Conservation (phyloP, 768 basidiomycete genomes). For the Epithele typhae region DNA sequence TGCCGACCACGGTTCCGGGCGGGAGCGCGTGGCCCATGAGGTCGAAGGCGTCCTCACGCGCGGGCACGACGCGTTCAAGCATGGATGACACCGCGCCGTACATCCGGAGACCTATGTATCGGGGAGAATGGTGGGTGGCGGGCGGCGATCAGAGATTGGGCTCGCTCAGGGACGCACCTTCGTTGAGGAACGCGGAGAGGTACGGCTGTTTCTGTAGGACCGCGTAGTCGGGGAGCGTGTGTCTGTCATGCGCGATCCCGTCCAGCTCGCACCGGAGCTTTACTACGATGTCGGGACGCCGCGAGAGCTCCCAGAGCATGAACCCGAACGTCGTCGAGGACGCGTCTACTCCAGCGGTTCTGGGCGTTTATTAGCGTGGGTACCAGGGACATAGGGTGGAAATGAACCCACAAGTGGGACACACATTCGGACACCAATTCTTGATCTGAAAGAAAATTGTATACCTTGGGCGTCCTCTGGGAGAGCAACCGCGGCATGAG, state of each 20-base stretch:
- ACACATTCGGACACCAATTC: not conserved
- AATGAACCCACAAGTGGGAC: slow-evolving; percentile 1
- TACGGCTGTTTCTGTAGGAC: slow-evolving; percentile 42
- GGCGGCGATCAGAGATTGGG: too few relatives aligned
- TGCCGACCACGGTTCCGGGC: slow-evolving; percentile 60
- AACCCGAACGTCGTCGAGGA: slow-evolving; percentile 62
- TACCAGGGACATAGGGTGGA: too few relatives aligned
- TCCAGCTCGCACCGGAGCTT: slow-evolving; percentile 65
- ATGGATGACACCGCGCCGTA: slow-evolving; percentile 61
- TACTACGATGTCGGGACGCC: slow-evolving; percentile 55
- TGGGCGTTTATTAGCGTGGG: slow-evolving; percentile 22
- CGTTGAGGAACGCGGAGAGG: slow-evolving; percentile 23
- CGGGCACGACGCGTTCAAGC: slow-evolving; percentile 64
- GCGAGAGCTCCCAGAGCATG: slow-evolving; percentile 65
- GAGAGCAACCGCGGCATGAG: slow-evolving; percentile 60
- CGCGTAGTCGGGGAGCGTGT: slow-evolving; percentile 49
- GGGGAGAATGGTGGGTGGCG: not conserved
- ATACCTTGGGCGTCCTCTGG: slow-evolving; percentile 52
- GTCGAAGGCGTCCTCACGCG: slow-evolving; percentile 46
- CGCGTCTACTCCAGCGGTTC: slow-evolving; percentile 69
- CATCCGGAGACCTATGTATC: slow-evolving; percentile 48
- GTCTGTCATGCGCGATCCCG: slow-evolving; percentile 49
- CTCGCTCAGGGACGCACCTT: not conserved
- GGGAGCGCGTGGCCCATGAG: slow-evolving; percentile 66
- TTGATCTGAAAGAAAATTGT: slow-evolving; percentile 24